Conservation (phyloP, 352 stramenopile species). For the Pythium aphanidermatum region DNA sequence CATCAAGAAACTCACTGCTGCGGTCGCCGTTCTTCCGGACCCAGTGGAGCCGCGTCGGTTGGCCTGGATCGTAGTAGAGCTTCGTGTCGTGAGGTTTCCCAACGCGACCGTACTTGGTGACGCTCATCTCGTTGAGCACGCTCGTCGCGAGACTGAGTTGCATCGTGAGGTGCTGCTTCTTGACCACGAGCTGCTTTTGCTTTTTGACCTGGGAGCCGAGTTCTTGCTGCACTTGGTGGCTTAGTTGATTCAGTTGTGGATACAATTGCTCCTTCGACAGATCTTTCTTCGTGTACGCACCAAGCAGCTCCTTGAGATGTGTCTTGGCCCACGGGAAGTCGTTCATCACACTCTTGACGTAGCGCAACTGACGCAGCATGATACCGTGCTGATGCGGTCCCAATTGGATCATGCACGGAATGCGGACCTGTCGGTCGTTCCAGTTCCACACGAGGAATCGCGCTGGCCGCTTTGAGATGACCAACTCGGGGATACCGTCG, state of each 20-base stretch:
- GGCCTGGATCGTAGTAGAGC: constrained; percentile 59
- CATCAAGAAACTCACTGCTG: constrained; percentile 46
- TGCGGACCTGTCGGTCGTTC: constrained; percentile 46
- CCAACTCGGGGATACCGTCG: constrained; percentile 48
- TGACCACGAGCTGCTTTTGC: constrained; percentile 33
- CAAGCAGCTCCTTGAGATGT: constrained; percentile 53
- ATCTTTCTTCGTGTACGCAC: constrained; percentile 67
- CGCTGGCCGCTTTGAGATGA: constrained; percentile 52
- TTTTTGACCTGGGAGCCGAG: constrained; percentile 33
- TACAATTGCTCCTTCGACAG: constrained; percentile 72
- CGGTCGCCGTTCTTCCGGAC: constrained; percentile 71
- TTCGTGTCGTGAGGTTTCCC: constrained; percentile 67
- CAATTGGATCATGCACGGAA: constrained; percentile 47
- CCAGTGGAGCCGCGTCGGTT: constrained; percentile 66
- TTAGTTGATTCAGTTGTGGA: constrained; percentile 66
- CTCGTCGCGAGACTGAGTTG: constrained; percentile 52
- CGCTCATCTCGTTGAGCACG: constrained; percentile 56
- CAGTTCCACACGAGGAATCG: constrained; percentile 54
- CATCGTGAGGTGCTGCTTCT: constrained; percentile 61
- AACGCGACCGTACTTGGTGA: constrained; percentile 66
- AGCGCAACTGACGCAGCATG: constrained; percentile 78
- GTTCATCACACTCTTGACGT: constrained; percentile 79
- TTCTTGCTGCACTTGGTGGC: constrained; percentile 60
- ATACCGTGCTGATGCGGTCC: constrained; percentile 69
- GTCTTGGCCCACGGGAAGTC: constrained; percentile 79